Base-by-base conservation (phyloP, 2,329 filamentous ascomycete genomes). In the Alternaria rosae region DNA sequence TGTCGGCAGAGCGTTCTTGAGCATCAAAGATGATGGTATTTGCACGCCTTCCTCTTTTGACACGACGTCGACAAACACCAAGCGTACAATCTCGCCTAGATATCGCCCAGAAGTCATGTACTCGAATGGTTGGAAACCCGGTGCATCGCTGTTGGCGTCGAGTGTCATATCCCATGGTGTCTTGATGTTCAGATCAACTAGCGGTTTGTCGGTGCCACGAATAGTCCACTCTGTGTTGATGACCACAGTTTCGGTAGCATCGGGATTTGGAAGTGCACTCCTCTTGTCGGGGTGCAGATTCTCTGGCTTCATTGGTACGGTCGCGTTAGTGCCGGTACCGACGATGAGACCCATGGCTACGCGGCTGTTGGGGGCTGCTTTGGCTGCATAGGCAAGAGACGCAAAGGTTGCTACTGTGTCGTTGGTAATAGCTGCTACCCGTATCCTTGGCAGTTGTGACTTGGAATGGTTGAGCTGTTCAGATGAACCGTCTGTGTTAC, bases 211-310 rank as follows among this genome's bases (percentile, higher is more conserved):
- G 3, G 91, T 88, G 7, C 92, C 92, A 25, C 89, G 89, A 70
- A 95, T 93, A 54, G 90, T 92, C 90, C 91, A 94, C 79, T 95
- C 92, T 0, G 92, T 94, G 74, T 94, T 94, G 65, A 94, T 88
- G 5, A 92, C 87, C 13, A 93, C 89, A 67, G 87, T 89, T n/a
- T 86, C 81, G 7, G 90, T 82, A 12, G 57, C 57, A 35, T 71
- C 68, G 3, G 66, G 59, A 6, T 70, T 67, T 6, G 82, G 80
- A 9, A 79, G 54, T 11, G 67, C 63, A 35, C 76, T 59, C 80
- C 84, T 78, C 75, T 94, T 94, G 58, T 83, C 85, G 9, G 85
- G 81, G 64, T 91, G 87, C 17, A 95, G 82, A 59, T 84, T 85
- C 48, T 80, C 84, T 52, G 91, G 80, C 68, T 85, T 87, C 76